Percentiles rank a stretch among this genome's conserved stretches.
Conservation (phyloP, 108 stramenopile genomes). For the Epipyxis sp. region DNA sequence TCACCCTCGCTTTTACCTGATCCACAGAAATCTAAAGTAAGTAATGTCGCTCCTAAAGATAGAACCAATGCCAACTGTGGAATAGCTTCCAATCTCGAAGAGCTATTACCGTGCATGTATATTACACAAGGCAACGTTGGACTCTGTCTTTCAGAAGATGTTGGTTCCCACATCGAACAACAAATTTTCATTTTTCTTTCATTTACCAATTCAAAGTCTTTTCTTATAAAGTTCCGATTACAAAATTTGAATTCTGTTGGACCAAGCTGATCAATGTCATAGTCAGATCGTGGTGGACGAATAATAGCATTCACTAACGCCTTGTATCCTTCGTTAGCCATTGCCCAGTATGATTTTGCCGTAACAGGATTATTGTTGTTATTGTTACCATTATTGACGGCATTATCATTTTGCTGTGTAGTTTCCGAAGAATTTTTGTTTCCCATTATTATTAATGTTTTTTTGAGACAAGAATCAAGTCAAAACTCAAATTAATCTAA, state of each 20-base stretch:
- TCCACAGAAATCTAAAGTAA: conserved; percentile 98
- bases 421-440: conserved; percentile 4
- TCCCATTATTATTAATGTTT: no score
- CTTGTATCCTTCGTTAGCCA: neutral
- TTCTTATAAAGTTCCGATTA: conserved; percentile 71
- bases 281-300: conserved; percentile 86
- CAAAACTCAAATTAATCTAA: no score
- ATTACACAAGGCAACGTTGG: conserved; percentile 58
- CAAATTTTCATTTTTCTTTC: conserved; percentile 74
- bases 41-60: conserved; percentile 76
- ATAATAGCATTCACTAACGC: conserved; percentile 91
- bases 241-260: conserved; percentile 61
- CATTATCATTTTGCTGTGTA: no score
- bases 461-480: no score
- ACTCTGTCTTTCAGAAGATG: conserved; percentile 57
- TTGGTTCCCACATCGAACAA: conserved; percentile 94
- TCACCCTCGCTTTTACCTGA: conserved; percentile 91
- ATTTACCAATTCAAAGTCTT: conserved; percentile 85
- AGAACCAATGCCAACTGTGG: conserved; percentile 82
- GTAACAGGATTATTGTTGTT: no score
- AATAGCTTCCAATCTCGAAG: conserved; percentile 74
- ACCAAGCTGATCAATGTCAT: conserved; percentile 60
- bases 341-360: neutral
- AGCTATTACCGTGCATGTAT: conserved; percentile 90
- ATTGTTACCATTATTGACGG: no score